Percentiles rank a stretch among this genome's conserved stretches.
phyloP scores from a whole-genome alignment of 1,139 yeast genomes.

The Sugiyamaella japonica region DNA sequence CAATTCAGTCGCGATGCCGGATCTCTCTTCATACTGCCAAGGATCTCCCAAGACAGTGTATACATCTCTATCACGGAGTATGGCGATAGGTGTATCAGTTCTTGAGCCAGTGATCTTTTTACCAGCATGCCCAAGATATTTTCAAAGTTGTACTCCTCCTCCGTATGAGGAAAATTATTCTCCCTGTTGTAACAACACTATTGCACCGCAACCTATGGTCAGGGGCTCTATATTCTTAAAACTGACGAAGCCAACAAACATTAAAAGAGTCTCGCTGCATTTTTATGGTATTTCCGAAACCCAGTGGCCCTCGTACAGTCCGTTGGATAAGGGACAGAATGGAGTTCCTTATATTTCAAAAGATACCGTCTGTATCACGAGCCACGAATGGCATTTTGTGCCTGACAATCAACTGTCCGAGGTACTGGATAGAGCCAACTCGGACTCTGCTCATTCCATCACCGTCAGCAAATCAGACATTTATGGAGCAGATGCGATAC shows the following conservation, averaged over 20 bases:
- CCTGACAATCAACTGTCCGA: not conserved
- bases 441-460: slow-evolving; percentile 17
- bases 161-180: slow-evolving; percentile 1
- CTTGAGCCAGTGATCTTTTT: slow-evolving; percentile 7
- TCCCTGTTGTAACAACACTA: not conserved
- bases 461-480: slow-evolving; percentile 36
- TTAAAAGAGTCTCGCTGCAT: slow-evolving; percentile 59
- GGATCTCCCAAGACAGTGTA: slow-evolving; percentile 4
- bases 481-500: slow-evolving; percentile 40
- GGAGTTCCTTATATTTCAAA: slow-evolving; percentile 34
- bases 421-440: not conserved
- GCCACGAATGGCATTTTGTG: slow-evolving; percentile 42
- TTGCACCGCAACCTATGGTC: slow-evolving; percentile 63
- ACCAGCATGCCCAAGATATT: slow-evolving; percentile 7
- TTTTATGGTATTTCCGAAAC: slow-evolving; percentile 73
- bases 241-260: slow-evolving; percentile 67
- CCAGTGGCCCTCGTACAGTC: slow-evolving; percentile 62
- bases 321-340: slow-evolving; percentile 26
- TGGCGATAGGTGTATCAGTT: not conserved
- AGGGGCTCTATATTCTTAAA: slow-evolving; percentile 75
- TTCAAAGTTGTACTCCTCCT: slow-evolving; percentile 1
- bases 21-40: slow-evolving; percentile 2
- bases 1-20: not conserved
- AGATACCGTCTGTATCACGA: slow-evolving; percentile 36
- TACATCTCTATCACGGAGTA: slow-evolving; percentile 3